These are phyloP conservation scores for Amoebophrya sp. DNA, from an alignment of 169 alveolate genomes.

Conservation along the genomic window DNA sequence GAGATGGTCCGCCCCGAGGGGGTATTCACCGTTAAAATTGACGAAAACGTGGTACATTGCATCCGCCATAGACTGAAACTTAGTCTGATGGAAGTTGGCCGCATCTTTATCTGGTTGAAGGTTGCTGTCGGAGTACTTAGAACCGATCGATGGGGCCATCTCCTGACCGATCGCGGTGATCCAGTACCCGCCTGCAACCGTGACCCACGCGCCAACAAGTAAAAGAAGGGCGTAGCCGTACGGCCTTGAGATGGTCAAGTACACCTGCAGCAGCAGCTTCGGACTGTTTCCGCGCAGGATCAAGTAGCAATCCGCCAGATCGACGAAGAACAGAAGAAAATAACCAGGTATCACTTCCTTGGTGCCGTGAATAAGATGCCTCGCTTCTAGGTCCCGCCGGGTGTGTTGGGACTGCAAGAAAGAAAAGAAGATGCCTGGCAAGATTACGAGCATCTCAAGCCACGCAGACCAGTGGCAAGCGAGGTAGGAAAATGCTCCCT, in stretches of 20 bases:
- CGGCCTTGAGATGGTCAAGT: background rate
- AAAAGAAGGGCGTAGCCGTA: background rate
- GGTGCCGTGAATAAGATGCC: constrained; percentile 4
- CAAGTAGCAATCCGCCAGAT: background rate
- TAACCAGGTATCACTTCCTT: background rate
- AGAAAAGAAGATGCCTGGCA: background rate
- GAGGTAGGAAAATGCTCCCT: background rate
- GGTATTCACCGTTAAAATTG: background rate
- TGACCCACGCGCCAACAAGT: background rate
- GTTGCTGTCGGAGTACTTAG: background rate
- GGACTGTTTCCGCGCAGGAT: background rate
- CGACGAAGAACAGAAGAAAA: background rate
- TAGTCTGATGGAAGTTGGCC: background rate
- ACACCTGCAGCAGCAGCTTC: background rate
- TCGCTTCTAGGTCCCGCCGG: background rate
- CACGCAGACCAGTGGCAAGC: background rate
- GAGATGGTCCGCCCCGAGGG: background rate
- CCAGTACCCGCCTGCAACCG: background rate
- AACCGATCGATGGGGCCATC: background rate
- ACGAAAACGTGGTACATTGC: constrained; percentile 1
- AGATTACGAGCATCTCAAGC: background rate
- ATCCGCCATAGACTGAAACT: background rate
- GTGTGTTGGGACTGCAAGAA: background rate
- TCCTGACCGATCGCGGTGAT: background rate
- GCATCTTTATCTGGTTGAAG: background rate